A percentile compares a stretch with the other conserved stretches of the same genome.
phyloP scores from a whole-genome alignment of 805 yeast species.

The Kluyveromyces siamensis region DNA sequence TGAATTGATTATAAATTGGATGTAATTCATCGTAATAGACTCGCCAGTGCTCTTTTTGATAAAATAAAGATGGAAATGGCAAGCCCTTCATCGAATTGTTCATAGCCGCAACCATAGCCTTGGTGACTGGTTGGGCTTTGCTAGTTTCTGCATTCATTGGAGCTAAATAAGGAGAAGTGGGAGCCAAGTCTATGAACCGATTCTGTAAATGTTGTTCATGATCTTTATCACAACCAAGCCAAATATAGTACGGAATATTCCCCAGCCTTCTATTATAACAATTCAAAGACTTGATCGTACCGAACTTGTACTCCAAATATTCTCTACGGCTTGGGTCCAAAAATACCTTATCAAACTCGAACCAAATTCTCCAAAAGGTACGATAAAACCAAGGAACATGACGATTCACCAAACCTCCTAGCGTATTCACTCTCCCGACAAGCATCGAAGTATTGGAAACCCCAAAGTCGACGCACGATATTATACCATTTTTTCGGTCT shows the following conservation, averaged over 20 bases:
- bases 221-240: slow-evolving; percentile 67
- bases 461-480: slow-evolving; percentile 73
- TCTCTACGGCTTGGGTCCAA: slow-evolving; percentile 76
- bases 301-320: slow-evolving; percentile 73
- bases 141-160: slow-evolving; percentile 32
- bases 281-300: slow-evolving; percentile 69
- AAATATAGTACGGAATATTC: slow-evolving; percentile 70
- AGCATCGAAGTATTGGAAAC: slow-evolving; percentile 59
- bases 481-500: slow-evolving; percentile 46
- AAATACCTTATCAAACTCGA: slow-evolving; percentile 73
- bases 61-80: slow-evolving; percentile 75
- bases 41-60: slow-evolving; percentile 70
- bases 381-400: slow-evolving; percentile 70
- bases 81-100: slow-evolving; percentile 50
- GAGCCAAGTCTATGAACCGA: slow-evolving; percentile 48
- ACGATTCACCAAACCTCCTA: slow-evolving; percentile 66
- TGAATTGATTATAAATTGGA: slow-evolving; percentile 61
- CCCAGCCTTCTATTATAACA: slow-evolving; percentile 58
- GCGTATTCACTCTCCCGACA: slow-evolving; percentile 59
- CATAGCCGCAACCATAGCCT: slow-evolving; percentile 74
- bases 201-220: slow-evolving; percentile 40
- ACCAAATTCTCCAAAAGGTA: slow-evolving; percentile 84
- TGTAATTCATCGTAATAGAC: slow-evolving; percentile 69
- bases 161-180: slow-evolving; percentile 74
- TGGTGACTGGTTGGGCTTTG: slow-evolving; percentile 31